Conservation (phyloP, 139 green algal genomes). For the Astrephomene gubernaculifera region DNA sequence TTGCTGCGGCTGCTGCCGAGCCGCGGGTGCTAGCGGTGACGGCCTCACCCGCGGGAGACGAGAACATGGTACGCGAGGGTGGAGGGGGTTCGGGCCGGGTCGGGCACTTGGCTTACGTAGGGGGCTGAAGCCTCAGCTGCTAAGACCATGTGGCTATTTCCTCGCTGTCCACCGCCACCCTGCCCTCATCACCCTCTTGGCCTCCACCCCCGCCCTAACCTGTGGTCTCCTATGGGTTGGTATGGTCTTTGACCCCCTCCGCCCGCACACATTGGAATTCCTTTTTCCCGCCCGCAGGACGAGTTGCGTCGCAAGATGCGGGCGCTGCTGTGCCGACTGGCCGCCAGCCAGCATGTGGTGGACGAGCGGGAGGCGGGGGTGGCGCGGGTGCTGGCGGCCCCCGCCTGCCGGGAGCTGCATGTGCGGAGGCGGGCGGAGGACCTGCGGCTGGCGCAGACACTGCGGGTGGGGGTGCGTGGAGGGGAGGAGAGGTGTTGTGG, state of each 20-base stretch:
- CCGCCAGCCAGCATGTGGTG: not conserved
- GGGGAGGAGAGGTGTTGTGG: not conserved
- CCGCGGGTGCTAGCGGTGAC: constrained; percentile 14
- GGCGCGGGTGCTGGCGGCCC: not conserved
- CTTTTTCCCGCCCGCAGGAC: not conserved
- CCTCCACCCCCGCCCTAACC: no score
- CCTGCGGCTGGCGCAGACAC: not conserved
- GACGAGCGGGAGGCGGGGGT: not conserved
- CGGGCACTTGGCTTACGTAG: not conserved
- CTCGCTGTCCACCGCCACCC: not conserved
- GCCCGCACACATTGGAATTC: not conserved
- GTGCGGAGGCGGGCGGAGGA: not conserved
- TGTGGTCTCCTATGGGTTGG: no score
- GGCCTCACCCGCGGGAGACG: not conserved
- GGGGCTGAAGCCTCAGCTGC: not conserved
- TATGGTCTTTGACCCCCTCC: no score
- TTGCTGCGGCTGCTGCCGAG: not conserved
- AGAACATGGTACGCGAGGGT: not conserved
- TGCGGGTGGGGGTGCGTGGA: not conserved
- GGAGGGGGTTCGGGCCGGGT: not conserved
- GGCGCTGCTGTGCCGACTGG: not conserved
- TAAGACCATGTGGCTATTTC: not conserved
- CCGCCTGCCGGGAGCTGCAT: not conserved
- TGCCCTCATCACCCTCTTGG: not conserved
- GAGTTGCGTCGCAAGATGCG: not conserved